Evolutionary conservation across 768 basidiomycete genomes (phyloP), one percentile per base, ranked within the genome.

Genomic region (Tricholoma terreum): DNA sequence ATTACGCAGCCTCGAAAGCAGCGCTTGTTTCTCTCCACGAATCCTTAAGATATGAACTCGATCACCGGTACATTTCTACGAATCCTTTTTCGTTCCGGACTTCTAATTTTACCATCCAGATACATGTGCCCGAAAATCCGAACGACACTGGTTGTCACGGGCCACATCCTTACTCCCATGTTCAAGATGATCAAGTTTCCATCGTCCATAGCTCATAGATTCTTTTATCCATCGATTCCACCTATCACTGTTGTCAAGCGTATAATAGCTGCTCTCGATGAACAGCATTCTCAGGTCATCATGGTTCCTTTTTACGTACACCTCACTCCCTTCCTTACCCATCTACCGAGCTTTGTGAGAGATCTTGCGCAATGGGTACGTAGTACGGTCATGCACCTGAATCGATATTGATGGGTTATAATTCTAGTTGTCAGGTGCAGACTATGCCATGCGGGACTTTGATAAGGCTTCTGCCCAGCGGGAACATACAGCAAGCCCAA

Each of bases 1-100:
- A 96, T 73, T 98, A 99, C 69, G 81, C 80, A 69, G 92, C 94
- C 8, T 93, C 92, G 22, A 99, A 99, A 75, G 91, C 94, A 10
- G 94, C 95, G n/a, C 67, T 90, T 19, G 75, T 90, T 14, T 82
- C 83, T 31, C 71, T 98, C 45, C 86, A 96, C 63, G 90, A 94
- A 61, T 87, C 90, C 12, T 79, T 99, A 52, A 83, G 93, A 52
- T 90, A 86, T 63, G 96, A 99, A 69, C 83, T 98, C 15, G 89
- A 94, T 69, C 84, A 87, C 43, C 76, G 80, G 88, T 90, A 49
- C 21, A 31, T 54, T 43, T n/a, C 17, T 30, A 6, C 42, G 24
- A 70, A 59, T 54, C 17, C 1, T 35, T 40, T 45, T 36, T 30
- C 11, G 14, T 4, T 48, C 10, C 6, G 19, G 31, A 33, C 2